These are phyloP conservation scores for Orbilia ellipsospora DNA, from an alignment of 2,329 filamentous ascomycete genomes.

Conservation along the genomic window DNA sequence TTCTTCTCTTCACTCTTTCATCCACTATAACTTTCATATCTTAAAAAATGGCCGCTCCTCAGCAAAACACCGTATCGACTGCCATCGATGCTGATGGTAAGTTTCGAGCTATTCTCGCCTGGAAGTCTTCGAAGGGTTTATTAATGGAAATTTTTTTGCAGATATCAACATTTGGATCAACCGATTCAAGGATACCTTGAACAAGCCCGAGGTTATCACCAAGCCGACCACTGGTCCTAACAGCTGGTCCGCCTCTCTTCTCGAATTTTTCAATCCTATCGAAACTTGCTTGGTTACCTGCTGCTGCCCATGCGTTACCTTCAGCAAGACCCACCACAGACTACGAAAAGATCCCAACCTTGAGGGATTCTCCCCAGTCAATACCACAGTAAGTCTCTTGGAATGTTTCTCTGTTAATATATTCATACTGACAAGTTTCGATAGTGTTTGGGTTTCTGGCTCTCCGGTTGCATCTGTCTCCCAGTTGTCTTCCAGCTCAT, in stretches of 20 bases:
- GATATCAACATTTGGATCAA: slow-evolving; percentile 53
- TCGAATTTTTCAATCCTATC: slow-evolving; percentile 40
- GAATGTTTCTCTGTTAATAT: too few relatives aligned
- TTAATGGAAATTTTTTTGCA: background rate
- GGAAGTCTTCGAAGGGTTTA: background rate
- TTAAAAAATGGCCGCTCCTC: slow-evolving; percentile 43
- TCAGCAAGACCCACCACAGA: slow-evolving; percentile 62
- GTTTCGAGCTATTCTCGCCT: background rate
- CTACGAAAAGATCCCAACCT: slow-evolving; percentile 60
- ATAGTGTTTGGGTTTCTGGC: slow-evolving; percentile 54
- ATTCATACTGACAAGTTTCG: background rate
- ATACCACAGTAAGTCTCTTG: slow-evolving; percentile 58
- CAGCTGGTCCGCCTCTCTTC: slow-evolving; percentile 32
- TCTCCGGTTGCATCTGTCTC: slow-evolving; percentile 50
- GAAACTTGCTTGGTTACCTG: slow-evolving; percentile 59
- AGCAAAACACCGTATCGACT: slow-evolving; percentile 47
- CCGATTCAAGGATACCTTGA: slow-evolving; percentile 51
- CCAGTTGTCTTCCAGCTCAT: slow-evolving; percentile 65
- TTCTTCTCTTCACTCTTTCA: slow-evolving; percentile 45
- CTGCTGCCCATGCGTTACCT: slow-evolving; percentile 61
- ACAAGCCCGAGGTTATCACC: slow-evolving; percentile 54
- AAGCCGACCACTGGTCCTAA: slow-evolving; percentile 53
- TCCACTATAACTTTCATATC: slow-evolving; percentile 8
- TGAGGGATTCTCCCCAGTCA: slow-evolving; percentile 60
- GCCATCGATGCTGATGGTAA: slow-evolving; percentile 49